Conservation (phyloP, 78 protist genomes). For the Dictyostelium intermedium region DNA sequence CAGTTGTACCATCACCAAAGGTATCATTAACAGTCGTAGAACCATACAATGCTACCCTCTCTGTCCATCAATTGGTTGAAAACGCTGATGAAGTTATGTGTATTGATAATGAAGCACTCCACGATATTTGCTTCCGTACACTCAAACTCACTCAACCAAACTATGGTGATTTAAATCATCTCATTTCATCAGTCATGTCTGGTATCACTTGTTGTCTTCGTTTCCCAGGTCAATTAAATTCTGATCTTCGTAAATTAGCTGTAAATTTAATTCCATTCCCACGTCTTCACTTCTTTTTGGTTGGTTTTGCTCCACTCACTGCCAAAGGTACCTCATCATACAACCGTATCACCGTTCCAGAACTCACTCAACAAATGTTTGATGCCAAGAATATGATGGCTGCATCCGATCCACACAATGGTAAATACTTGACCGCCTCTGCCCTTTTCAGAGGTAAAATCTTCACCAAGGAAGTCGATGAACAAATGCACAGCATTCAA, state of each 20-base stretch:
- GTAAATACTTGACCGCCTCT: constrained; percentile 97
- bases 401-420: constrained; percentile 98
- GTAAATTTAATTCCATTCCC: constrained; percentile 99
- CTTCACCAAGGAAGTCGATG: constrained; percentile 98
- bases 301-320: constrained; percentile 98
- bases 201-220: constrained; percentile 98
- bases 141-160: constrained; percentile 96
- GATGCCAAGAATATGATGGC: constrained; percentile 99
- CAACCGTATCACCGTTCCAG: constrained; percentile 96
- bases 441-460: constrained; percentile 97
- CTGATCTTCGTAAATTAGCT: constrained; percentile 98
- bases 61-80: constrained; percentile 98
- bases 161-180: constrained; percentile 98
- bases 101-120: constrained; percentile 99
- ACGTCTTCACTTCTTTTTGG: constrained; percentile 99
- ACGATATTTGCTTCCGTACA: constrained; percentile 97
- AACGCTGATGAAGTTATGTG: constrained; percentile 96
- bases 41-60: constrained; percentile 99
- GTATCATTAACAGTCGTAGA: constrained; percentile 98
- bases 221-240: constrained; percentile 99
- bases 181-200: constrained; percentile 97
- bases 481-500: constrained; percentile 96
- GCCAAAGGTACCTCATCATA: constrained; percentile 88
- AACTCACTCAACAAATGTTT: constrained; percentile 99
- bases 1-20: constrained; percentile 98